Percentiles rank a stretch among this genome's conserved stretches.
Evolutionary conservation across 164 flowering plant species (phyloP).

Genomic region (Saururus chinensis): DNA sequence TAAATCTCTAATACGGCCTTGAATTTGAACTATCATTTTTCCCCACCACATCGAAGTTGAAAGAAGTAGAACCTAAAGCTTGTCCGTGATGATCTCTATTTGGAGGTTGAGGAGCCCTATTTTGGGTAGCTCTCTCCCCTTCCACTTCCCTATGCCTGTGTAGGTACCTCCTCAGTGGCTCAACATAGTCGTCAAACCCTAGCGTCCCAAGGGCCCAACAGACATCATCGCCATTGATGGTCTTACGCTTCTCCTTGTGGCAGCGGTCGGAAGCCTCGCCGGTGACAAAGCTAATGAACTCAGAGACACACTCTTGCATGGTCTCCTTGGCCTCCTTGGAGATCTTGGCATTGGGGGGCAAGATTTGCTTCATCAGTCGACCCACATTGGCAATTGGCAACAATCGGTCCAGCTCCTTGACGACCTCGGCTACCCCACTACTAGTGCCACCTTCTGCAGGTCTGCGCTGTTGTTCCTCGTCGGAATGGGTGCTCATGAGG

Average conservation of each 20-base stretch:
- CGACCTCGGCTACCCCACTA: neutral
- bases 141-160: slow-evolving; percentile 48
- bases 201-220: slow-evolving; percentile 52
- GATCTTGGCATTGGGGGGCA: slow-evolving; percentile 64
- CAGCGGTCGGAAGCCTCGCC: slow-evolving; percentile 80
- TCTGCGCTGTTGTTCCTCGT: neutral
- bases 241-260: slow-evolving; percentile 68
- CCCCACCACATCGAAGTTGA: neutral
- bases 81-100: neutral
- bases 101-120: slow-evolving; percentile 18
- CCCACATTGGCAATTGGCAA: slow-evolving; percentile 79
- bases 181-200: slow-evolving; percentile 67
- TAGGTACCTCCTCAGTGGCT: slow-evolving; percentile 51
- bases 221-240: slow-evolving; percentile 68
- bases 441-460: neutral
- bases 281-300: slow-evolving; percentile 76
- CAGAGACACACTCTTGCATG: slow-evolving; percentile 77
- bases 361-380: slow-evolving; percentile 65
- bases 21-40: neutral
- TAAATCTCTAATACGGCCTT: neutral
- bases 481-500: neutral
- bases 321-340: slow-evolving; percentile 81
- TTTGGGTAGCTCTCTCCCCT: slow-evolving; percentile 39
- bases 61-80: neutral
- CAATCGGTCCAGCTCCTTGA: slow-evolving; percentile 43